phyloP scores from a whole-genome alignment of 2,329 filamentous ascomycete genomes.

The Xylaria sp. region DNA sequence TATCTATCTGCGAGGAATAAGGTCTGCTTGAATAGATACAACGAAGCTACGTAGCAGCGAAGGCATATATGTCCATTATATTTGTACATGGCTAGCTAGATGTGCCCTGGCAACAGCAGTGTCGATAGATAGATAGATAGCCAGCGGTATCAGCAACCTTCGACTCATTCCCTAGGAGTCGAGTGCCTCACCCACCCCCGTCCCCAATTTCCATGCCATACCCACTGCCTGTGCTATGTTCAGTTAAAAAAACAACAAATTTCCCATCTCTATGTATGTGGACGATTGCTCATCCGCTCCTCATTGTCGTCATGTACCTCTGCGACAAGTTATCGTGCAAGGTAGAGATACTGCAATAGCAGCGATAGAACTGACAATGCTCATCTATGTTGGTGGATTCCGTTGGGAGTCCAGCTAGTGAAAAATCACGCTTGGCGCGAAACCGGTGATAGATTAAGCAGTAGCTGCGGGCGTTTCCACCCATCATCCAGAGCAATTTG shows the following conservation, averaged over 20 bases:
- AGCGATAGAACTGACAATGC: slow-evolving; percentile 9
- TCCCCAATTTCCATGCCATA: slow-evolving; percentile 40
- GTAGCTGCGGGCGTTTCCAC: neutral
- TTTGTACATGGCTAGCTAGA: slow-evolving; percentile 50
- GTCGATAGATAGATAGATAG: slow-evolving; percentile 20
- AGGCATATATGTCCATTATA: slow-evolving; percentile 52
- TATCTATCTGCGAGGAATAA: neutral
- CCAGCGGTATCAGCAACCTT: slow-evolving; percentile 36
- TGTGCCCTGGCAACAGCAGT: slow-evolving; percentile 18
- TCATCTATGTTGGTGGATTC: neutral
- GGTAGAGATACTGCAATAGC: slow-evolving; percentile 6
- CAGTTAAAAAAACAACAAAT: slow-evolving; percentile 40
- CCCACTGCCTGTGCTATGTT: slow-evolving; percentile 42
- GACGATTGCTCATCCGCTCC: slow-evolving; percentile 32
- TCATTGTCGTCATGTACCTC: slow-evolving; percentile 17
- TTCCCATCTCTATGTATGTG: slow-evolving; percentile 31
- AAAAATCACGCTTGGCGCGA: neutral
- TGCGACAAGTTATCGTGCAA: slow-evolving; percentile 18
- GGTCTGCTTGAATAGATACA: neutral
- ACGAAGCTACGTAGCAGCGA: slow-evolving; percentile 16
- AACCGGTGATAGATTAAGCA: neutral
- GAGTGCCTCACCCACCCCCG: slow-evolving; percentile 38
- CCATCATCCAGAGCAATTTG: neutral
- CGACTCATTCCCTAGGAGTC: slow-evolving; percentile 34
- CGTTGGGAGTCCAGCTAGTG: neutral